Evolutionary conservation across 179 eudicot species (phyloP).

Genomic region (Gypsophila paniculata): DNA sequence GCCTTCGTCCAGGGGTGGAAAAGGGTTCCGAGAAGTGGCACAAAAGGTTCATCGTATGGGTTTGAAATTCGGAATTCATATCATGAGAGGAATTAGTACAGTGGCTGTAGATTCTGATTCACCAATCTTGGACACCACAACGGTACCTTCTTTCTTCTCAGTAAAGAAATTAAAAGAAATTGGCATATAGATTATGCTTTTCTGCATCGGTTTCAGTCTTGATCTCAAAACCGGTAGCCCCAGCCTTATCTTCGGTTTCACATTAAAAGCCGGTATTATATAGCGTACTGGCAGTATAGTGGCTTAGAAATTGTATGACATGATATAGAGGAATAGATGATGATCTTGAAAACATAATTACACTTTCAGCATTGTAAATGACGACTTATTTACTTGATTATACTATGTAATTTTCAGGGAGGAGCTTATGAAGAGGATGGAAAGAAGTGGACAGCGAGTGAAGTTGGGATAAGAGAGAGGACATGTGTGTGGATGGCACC

Average conservation of each 20-base stretch:
- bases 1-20: slow-evolving; percentile 79
- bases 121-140: slow-evolving; percentile 65
- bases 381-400: neutral
- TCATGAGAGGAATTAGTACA: slow-evolving; percentile 86
- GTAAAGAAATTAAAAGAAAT: neutral
- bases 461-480: slow-evolving; percentile 67
- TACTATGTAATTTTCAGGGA: slow-evolving; percentile 34
- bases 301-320: neutral
- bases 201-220: neutral
- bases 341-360: neutral
- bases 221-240: neutral
- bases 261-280: neutral
- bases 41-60: slow-evolving; percentile 77
- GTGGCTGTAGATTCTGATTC: slow-evolving; percentile 77
- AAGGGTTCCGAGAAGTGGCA: slow-evolving; percentile 70
- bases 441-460: slow-evolving; percentile 61
- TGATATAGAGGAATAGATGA: neutral
- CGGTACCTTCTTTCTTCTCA: slow-evolving; percentile 34
- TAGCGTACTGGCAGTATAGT: too few species aligned
- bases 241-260: neutral
- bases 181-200: neutral
- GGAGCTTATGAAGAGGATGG: slow-evolving; percentile 61
- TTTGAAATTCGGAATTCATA: slow-evolving; percentile 90
- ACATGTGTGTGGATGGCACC: slow-evolving; percentile 79
- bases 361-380: too few species aligned